Evolutionary conservation across 208 protist genomes (phyloP).

Genomic region (Crithidia fasciculata): DNA sequence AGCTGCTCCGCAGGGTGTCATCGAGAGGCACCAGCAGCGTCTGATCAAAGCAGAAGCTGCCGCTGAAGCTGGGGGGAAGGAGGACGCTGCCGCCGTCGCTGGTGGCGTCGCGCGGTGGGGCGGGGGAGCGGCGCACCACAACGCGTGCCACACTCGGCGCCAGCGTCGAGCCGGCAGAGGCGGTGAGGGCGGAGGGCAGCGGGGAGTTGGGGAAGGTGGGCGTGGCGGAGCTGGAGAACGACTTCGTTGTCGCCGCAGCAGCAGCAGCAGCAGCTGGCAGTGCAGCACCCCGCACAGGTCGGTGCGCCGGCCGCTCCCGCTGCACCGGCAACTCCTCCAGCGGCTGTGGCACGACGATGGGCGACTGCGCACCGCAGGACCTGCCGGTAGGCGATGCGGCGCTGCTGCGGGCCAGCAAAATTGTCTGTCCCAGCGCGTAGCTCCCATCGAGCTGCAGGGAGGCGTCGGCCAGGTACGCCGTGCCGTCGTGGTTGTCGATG

Average conservation of each 20-base stretch:
- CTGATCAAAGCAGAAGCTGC: slow-evolving; percentile 41
- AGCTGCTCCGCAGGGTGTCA: slow-evolving; percentile 13
- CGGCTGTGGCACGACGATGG: slow-evolving; percentile 25
- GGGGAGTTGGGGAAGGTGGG: slow-evolving; percentile 10
- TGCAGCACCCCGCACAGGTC: slow-evolving; percentile 15
- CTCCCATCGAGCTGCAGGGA: slow-evolving; percentile 51
- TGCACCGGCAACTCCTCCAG: slow-evolving; percentile 8
- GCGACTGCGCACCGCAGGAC: slow-evolving; percentile 6
- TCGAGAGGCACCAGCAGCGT: slow-evolving; percentile 42
- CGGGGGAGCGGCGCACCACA: slow-evolving; percentile 31
- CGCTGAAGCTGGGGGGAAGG: slow-evolving; percentile 20
- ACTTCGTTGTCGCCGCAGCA: background rate
- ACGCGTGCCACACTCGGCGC: slow-evolving; percentile 32
- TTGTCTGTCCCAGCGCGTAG: slow-evolving; percentile 49
- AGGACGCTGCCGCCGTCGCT: slow-evolving; percentile 1
- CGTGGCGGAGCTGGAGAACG: background rate
- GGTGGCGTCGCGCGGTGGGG: slow-evolving; percentile 14
- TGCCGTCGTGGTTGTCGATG: slow-evolving; percentile 67
- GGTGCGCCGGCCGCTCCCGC: slow-evolving; percentile 17
- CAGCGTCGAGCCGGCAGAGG: slow-evolving; percentile 3
- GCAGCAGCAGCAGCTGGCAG: slow-evolving; percentile 2
- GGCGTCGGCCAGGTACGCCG: slow-evolving; percentile 56
- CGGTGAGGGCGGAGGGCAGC: slow-evolving; percentile 1
- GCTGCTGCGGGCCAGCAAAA: slow-evolving; percentile 52
- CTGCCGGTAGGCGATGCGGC: background rate